These are phyloP conservation scores for Crotalaria pallida DNA, from an alignment of 306 rosid genomes.

Conservation along the genomic window DNA sequence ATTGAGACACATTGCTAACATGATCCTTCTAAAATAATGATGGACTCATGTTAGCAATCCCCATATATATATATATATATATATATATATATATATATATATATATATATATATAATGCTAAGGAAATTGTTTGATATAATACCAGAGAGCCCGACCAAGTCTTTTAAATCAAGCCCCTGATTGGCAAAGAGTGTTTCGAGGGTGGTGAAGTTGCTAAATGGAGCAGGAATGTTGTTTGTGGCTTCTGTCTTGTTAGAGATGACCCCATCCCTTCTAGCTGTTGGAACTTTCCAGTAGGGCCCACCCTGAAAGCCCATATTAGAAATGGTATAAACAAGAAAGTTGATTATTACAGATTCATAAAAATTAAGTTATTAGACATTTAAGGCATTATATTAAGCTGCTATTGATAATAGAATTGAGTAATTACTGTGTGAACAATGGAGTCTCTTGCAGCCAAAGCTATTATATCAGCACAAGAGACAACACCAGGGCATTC, in stretches of 20 bases:
- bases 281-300: constrained; percentile 94
- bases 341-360: background rate
- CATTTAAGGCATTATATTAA: too few relatives aligned
- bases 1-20: too few relatives aligned
- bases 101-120: background rate
- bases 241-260: constrained; percentile 59
- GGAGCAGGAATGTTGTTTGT: constrained; percentile 58
- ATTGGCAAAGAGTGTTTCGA: constrained; percentile 57
- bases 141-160: constrained; percentile 79
- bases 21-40: too few relatives aligned
- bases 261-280: constrained; percentile 80
- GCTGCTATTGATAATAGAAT: too few relatives aligned
- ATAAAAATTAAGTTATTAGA: too few relatives aligned
- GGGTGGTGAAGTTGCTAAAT: constrained; percentile 40
- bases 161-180: constrained; percentile 68
- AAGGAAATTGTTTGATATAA: constrained; percentile 1
- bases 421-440: constrained; percentile 54
- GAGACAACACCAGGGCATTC: constrained; percentile 89
- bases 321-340: background rate
- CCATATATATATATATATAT: too few relatives aligned
- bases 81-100: too few relatives aligned
- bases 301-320: constrained; percentile 61
- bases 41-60: too few relatives aligned
- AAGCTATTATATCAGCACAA: constrained; percentile 66
- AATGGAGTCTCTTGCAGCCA: constrained; percentile 77